Evolutionary conservation across 176 grass and related monocot genomes (phyloP).

Genomic region (Saccharum officinarum): DNA sequence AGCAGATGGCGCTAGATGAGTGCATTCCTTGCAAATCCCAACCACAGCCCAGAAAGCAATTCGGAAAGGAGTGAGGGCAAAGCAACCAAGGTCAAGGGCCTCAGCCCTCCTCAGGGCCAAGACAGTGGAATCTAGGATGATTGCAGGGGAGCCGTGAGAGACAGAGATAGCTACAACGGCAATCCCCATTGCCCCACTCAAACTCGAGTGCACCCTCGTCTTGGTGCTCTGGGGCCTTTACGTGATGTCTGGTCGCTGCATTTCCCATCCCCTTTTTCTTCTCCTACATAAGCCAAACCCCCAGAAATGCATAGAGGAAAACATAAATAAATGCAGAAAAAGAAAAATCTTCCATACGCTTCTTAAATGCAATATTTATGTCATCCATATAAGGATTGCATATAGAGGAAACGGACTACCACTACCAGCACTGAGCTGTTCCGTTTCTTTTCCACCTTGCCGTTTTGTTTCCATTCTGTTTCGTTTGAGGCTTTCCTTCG

Average conservation of each 20-base stretch:
- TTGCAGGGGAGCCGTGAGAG: background rate
- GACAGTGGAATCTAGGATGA: conserved; percentile 30
- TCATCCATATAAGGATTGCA: background rate
- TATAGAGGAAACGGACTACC: conserved; percentile 24
- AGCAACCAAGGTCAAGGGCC: conserved; percentile 46
- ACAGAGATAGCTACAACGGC: conserved; percentile 33
- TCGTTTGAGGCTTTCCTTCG: conserved; percentile 35
- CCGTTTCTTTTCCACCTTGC: conserved; percentile 10
- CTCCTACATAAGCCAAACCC: conserved; percentile 1
- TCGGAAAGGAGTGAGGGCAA: conserved; percentile 44
- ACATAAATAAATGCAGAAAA: conserved; percentile 20
- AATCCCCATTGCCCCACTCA: conserved; percentile 44
- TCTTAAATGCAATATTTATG: conserved; percentile 33
- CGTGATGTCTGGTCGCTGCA: conserved; percentile 27
- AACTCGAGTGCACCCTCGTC: conserved; percentile 25
- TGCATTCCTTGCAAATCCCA: conserved; percentile 47
- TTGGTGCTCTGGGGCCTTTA: conserved; percentile 26
- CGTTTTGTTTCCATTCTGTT: conserved; percentile 35
- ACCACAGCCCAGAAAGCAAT: conserved; percentile 40
- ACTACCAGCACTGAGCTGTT: conserved; percentile 28
- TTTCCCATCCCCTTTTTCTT: conserved; percentile 31
- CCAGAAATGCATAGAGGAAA: background rate
- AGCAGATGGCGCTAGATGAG: conserved; percentile 39
- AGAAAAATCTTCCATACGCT: conserved; percentile 27
- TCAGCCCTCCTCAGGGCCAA: conserved; percentile 9